Conservation (phyloP, 768 basidiomycete species). For the Tulasnella calospora region DNA sequence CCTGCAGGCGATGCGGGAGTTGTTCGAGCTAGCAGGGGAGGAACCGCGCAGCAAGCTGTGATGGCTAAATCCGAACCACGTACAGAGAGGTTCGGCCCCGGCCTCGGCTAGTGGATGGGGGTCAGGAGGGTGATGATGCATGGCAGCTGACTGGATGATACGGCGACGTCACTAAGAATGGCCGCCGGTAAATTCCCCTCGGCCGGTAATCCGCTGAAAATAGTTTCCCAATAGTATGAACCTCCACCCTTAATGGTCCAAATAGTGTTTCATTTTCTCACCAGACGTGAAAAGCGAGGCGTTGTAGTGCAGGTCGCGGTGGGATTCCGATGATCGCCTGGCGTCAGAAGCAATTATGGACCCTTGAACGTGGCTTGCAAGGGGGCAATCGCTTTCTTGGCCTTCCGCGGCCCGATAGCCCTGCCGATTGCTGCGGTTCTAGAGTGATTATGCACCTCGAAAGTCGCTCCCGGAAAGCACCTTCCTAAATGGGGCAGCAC, state of each 20-base stretch:
- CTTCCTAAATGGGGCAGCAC: neutral
- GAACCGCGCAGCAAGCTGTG: neutral
- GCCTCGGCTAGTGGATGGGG: neutral
- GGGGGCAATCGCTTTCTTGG: neutral
- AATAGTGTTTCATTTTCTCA: neutral
- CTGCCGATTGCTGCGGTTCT: neutral
- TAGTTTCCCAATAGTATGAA: neutral
- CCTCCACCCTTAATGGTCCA: neutral
- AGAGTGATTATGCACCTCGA: neutral
- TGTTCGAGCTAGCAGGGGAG: slow-evolving; percentile 43
- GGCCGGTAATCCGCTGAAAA: neutral
- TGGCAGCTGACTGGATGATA: neutral
- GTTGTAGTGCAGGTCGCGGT: neutral
- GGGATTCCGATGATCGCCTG: neutral
- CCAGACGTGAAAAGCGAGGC: neutral
- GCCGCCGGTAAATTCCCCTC: neutral
- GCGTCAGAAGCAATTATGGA: neutral
- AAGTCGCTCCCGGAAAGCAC: no score
- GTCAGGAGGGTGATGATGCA: neutral
- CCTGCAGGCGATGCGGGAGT: slow-evolving; percentile 60
- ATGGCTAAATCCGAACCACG: neutral
- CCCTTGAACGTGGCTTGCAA: neutral
- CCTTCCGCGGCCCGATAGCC: neutral
- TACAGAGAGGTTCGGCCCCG: neutral
- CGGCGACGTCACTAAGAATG: neutral